Evolutionary conservation across 2,329 filamentous ascomycete species (phyloP).

Genomic region (Xylariaceae sp.): DNA sequence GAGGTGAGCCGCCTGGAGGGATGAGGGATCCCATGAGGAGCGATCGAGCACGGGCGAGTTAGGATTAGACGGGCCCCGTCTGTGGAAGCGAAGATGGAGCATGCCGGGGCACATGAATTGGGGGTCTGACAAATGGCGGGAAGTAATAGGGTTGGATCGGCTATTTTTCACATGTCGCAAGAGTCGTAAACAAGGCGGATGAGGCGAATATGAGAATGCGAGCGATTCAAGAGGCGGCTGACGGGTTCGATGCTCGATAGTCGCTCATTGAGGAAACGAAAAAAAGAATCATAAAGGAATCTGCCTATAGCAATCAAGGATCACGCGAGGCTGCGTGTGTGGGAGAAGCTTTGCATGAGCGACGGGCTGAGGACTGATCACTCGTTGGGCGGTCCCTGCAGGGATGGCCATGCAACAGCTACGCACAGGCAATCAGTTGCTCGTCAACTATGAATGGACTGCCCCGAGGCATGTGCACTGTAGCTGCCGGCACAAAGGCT

Average conservation of each 20-base stretch:
- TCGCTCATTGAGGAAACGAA: background rate
- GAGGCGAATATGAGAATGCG: background rate
- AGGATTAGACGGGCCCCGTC: conserved; percentile 53
- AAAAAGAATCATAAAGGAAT: background rate
- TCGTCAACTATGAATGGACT: background rate
- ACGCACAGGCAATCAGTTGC: no score
- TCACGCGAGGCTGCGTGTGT: background rate
- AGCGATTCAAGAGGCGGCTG: no score
- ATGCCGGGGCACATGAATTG: conserved; percentile 32
- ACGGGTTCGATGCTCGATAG: background rate
- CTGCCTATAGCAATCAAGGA: background rate
- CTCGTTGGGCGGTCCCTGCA: background rate
- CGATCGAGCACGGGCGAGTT: conserved; percentile 50
- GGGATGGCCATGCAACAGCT: background rate
- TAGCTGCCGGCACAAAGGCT: no score
- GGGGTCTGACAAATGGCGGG: background rate
- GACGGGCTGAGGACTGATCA: background rate
- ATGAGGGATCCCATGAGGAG: conserved; percentile 38
- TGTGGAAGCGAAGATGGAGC: conserved; percentile 56
- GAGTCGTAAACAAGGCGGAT: background rate
- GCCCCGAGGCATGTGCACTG: no score
- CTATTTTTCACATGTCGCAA: conserved; percentile 1
- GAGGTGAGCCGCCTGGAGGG: conserved; percentile 41
- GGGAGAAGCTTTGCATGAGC: background rate
- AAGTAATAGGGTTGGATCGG: background rate